A percentile compares a stretch with the other conserved stretches of the same genome.
Conservation (phyloP, 139 green algal genomes). For the Penium margaritaceum region DNA sequence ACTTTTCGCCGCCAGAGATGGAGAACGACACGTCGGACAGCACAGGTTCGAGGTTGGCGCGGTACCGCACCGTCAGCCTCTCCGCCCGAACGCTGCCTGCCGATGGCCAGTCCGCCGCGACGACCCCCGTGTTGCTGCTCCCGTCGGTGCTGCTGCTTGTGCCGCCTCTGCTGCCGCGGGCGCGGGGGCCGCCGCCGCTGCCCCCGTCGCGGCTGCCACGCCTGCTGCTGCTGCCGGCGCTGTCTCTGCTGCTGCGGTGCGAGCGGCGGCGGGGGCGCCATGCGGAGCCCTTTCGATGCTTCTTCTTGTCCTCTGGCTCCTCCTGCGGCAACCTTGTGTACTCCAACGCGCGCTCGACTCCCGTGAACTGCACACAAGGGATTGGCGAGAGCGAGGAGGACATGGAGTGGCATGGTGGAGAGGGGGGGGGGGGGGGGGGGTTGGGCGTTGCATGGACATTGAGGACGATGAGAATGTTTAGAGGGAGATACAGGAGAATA, state of each 20-base stretch:
- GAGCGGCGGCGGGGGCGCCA: background rate
- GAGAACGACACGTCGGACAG: conserved; percentile 45
- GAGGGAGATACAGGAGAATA: background rate
- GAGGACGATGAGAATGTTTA: background rate
- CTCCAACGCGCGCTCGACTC: conserved; percentile 69
- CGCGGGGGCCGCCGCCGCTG: too few species aligned
- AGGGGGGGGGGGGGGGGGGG: too few species aligned
- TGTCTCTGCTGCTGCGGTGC: background rate
- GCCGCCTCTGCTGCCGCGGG: too few species aligned
- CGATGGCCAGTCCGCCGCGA: background rate
- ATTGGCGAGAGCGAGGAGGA: background rate
- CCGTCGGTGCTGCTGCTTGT: too few species aligned
- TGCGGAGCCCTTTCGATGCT: background rate
- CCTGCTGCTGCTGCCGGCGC: background rate
- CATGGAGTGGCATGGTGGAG: too few species aligned
- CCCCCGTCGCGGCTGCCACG: background rate
- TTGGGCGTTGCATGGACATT: background rate
- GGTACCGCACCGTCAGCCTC: conserved; percentile 68
- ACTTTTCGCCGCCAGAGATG: conserved; percentile 53
- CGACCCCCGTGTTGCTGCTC: background rate
- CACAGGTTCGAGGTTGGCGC: conserved; percentile 64
- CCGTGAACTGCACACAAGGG: background rate
- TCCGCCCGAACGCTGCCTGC: conserved; percentile 54
- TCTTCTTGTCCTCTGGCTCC: background rate
- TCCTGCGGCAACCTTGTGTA: conserved; percentile 55